These are phyloP conservation scores for Neonectria magnoliae DNA, from an alignment of 2,329 filamentous ascomycete genomes.

Conservation along the genomic window DNA sequence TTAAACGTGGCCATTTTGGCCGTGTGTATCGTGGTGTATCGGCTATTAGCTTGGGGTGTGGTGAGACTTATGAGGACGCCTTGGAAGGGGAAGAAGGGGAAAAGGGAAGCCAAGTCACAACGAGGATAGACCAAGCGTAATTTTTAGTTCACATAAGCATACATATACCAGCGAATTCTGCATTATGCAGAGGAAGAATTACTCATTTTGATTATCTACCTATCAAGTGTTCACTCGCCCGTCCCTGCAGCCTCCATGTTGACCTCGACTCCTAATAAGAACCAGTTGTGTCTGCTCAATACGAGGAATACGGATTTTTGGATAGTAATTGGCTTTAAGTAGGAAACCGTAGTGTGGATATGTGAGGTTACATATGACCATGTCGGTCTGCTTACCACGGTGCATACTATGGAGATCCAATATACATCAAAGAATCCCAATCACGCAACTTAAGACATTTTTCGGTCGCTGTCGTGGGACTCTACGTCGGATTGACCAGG, in stretches of 20 bases:
- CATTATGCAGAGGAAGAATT: too few relatives aligned
- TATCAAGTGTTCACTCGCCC: not conserved
- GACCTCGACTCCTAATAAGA: too few relatives aligned
- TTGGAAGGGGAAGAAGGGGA: slow-evolving; percentile 53
- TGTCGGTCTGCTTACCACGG: not conserved
- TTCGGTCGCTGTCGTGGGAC: slow-evolving; percentile 23
- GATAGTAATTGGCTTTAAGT: not conserved
- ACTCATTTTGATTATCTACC: not conserved
- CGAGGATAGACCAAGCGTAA: not conserved
- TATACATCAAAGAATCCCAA: not conserved
- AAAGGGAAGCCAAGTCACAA: slow-evolving; percentile 34
- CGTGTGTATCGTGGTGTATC: slow-evolving; percentile 71
- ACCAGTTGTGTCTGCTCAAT: not conserved
- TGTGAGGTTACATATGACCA: slow-evolving; percentile 1
- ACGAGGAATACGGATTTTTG: not conserved
- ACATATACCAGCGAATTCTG: not conserved
- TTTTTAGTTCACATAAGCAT: not conserved
- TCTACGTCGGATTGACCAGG: slow-evolving; percentile 27
- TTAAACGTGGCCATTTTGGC: slow-evolving; percentile 72
- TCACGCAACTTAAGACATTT: slow-evolving; percentile 11
- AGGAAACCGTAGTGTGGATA: not conserved
- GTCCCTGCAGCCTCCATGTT: too few relatives aligned
- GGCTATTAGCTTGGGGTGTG: slow-evolving; percentile 69
- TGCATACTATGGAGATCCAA: not conserved
- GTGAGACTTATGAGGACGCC: slow-evolving; percentile 64